A percentile compares a stretch with the other conserved stretches of the same genome.
Evolutionary conservation across 768 basidiomycete species (phyloP).

Genomic region (Tulasnella sp.): DNA sequence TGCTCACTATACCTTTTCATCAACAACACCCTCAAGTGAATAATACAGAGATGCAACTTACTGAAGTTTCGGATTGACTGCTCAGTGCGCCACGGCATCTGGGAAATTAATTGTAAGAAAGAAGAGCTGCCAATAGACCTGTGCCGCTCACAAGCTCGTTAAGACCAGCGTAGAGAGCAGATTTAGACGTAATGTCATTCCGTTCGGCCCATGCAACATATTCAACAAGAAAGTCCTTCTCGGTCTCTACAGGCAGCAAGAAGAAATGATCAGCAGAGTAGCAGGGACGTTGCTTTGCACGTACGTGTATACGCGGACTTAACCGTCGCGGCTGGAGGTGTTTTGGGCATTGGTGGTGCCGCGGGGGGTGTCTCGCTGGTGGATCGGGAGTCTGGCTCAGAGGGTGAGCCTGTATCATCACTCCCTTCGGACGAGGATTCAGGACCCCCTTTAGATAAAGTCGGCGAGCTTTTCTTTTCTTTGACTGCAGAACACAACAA

Average conservation of each 20-base stretch:
- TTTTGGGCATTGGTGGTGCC: background rate
- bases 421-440: background rate
- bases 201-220: background rate
- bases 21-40: background rate
- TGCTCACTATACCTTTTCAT: background rate
- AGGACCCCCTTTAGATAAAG: too few species aligned
- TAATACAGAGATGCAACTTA: background rate
- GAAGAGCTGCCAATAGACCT: background rate
- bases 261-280: background rate
- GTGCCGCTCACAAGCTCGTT: background rate
- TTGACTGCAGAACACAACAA: too few species aligned
- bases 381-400: background rate
- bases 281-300: background rate
- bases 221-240: background rate
- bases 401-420: background rate
- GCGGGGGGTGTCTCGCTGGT: background rate
- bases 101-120: background rate
- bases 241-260: background rate
- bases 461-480: too few species aligned
- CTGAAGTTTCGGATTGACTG: background rate
- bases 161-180: background rate
- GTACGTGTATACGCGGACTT: background rate
- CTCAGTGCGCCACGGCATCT: background rate
- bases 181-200: background rate
- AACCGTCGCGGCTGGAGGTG: background rate